Percentiles rank a stretch among this genome's conserved stretches.
Conservation (phyloP, 345 rosid species). For the Linum trigynum region DNA sequence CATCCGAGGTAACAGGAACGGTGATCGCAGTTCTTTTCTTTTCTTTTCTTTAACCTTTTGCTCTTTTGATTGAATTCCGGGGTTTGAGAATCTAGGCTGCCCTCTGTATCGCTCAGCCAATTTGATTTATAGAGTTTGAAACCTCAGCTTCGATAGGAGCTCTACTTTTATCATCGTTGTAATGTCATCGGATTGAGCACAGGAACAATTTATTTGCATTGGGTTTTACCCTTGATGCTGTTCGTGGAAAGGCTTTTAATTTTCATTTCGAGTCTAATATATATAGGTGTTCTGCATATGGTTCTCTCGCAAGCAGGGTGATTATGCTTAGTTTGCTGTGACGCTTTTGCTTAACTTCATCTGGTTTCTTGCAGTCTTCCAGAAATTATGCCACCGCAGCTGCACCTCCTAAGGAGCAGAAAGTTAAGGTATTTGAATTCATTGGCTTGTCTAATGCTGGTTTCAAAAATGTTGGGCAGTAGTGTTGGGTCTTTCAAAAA, state of each 20-base stretch:
- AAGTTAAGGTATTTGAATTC: constrained; percentile 49
- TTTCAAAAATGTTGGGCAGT: neutral
- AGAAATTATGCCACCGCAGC: constrained; percentile 50
- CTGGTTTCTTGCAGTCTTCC: constrained; percentile 32
- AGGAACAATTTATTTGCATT: too few species aligned
- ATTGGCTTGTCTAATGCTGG: neutral
- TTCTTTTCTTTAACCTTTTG: too few species aligned
- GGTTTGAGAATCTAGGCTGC: neutral
- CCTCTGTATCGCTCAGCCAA: neutral
- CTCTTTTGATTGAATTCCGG: neutral
- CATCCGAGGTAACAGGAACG: neutral
- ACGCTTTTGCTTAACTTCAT: neutral
- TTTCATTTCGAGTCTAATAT: too few species aligned
- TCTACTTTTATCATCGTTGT: neutral
- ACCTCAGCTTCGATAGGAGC: neutral
- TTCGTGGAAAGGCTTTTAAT: too few species aligned
- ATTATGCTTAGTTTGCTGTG: too few species aligned
- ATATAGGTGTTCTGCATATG: too few species aligned
- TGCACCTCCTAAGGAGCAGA: constrained; percentile 28
- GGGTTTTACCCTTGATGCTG: too few species aligned
- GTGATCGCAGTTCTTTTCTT: neutral
- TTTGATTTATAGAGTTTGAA: neutral
- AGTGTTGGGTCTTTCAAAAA: neutral
- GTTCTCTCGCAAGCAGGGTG: too few species aligned
- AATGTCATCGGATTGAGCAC: too few species aligned